Conservation (phyloP, 2,329 filamentous ascomycete genomes). For the Tolypocladium pustulatum region DNA sequence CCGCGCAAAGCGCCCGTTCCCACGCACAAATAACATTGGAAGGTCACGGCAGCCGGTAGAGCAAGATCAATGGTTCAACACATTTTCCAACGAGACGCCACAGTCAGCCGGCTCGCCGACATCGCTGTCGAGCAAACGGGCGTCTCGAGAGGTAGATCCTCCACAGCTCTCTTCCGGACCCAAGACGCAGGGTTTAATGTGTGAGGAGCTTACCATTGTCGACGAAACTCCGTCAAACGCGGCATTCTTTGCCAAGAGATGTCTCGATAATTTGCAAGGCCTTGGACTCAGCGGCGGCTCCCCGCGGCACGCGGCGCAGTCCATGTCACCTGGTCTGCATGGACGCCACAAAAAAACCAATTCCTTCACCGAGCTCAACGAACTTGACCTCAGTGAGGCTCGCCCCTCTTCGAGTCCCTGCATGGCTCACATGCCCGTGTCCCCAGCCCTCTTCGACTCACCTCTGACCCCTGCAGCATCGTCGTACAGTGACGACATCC, state of each 20-base stretch:
- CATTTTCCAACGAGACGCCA: neutral
- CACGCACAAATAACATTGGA: neutral
- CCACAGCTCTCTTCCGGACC: neutral
- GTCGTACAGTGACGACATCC: conserved; percentile 2
- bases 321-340: neutral
- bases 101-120: neutral
- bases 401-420: neutral
- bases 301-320: neutral
- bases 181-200: neutral
- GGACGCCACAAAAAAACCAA: neutral
- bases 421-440: neutral
- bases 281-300: neutral
- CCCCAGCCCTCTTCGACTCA: neutral
- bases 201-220: neutral
- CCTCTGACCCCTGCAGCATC: conserved; percentile 3
- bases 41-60: neutral
- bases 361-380: neutral
- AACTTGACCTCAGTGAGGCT: neutral
- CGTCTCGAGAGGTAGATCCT: neutral
- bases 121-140: neutral
- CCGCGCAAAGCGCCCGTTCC: conserved; percentile 9
- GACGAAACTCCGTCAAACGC: neutral
- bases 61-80: conserved; percentile 1
- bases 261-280: neutral
- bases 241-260: neutral